Percentiles rank a stretch among this genome's conserved stretches.
phyloP scores from a whole-genome alignment of 805 yeast species.

The Starmerella sirachaensis region DNA sequence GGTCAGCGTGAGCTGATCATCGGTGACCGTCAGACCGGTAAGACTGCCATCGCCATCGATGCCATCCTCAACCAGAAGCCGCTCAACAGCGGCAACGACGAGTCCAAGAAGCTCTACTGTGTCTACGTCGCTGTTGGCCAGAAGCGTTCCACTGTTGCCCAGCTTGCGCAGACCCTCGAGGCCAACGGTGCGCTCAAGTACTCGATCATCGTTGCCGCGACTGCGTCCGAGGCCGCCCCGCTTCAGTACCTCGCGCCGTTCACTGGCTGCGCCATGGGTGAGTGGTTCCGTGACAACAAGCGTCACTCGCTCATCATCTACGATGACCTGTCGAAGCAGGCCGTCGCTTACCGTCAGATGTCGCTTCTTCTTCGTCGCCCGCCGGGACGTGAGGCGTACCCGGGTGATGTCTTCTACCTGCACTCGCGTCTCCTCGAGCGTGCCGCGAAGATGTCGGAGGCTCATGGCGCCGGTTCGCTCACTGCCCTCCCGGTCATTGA shows the following conservation, averaged over 20 bases:
- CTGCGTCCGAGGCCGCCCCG: constrained; percentile 99
- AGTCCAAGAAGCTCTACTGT: constrained; percentile 97
- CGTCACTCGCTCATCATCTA: constrained; percentile 92
- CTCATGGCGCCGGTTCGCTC: constrained; percentile 84
- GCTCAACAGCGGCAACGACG: constrained; percentile 93
- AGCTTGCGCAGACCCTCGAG: constrained; percentile 97
- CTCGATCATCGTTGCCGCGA: constrained; percentile 96
- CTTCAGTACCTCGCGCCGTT: constrained; percentile 99
- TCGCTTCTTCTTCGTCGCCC: constrained; percentile 95
- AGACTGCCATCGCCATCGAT: constrained; percentile 98
- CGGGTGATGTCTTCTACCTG: constrained; percentile 93
- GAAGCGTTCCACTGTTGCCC: constrained; percentile 99
- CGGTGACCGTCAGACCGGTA: constrained; percentile 99
- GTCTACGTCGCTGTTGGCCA: constrained; percentile 99
- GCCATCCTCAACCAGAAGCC: constrained; percentile 98
- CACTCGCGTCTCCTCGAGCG: constrained; percentile 92
- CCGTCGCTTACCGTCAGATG: constrained; percentile 99
- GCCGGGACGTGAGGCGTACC: constrained; percentile 94
- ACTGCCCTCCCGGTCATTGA: constrained; percentile 94
- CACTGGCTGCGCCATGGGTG: constrained; percentile 99
- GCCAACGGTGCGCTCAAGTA: constrained; percentile 96
- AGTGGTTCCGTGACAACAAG: constrained; percentile 99
- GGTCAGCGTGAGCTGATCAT: constrained; percentile 99
- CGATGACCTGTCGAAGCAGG: constrained; percentile 98
- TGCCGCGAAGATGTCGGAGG: constrained; percentile 92